Base-by-base conservation (phyloP, 2,329 filamentous ascomycete species). In the Paecilomyces sp. region DNA sequence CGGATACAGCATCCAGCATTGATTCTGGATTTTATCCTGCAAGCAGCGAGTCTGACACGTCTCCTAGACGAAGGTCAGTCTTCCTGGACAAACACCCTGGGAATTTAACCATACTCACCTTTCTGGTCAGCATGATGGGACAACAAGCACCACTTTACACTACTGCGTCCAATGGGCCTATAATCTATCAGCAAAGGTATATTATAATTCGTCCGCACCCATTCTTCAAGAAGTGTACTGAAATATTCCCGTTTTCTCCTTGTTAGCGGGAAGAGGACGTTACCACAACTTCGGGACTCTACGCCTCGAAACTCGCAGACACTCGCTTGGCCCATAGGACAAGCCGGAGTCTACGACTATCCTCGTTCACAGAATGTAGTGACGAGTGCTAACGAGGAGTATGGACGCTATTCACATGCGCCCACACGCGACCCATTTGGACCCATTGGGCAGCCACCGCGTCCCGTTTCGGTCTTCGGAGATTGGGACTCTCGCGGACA, bases 101-200 rank as follows among this genome's bases (percentile, higher is more conserved):
- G 22, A 15, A 18, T 31, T 41, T 36, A 15, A 41, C 15, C n/a
- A n/a, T 30, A 34, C 71, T 74, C 67, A 74, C 65, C 57, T 36
- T 57, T 34, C 50, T 34, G 57, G 67, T 63, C 64, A 67, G 64
- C 57, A 65, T 66, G 34, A 67, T 72, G 63, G 64, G 69, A 57
- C 70, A 70, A 3, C 71, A 70, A 52, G 60, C 71, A 33, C 62
- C 57, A 36, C 65, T 71, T 56, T 74, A 73, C 56, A 66, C 64
- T 55, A 60, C 65, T 57, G 64, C 71, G 47, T 64, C 66, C 51
- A 65, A 66, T 51, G 54, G 64, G 57, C 70, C 71, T 36, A 60
- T 73, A 54, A 66, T 74, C 22, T 74, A 73, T 62, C 72, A 74
- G 53, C 70, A 68, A 75, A 75, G 73, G 73, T 75, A 74, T 58